Conservation (phyloP, 441 rosid genomes). For the Bruguiera hainesii region DNA sequence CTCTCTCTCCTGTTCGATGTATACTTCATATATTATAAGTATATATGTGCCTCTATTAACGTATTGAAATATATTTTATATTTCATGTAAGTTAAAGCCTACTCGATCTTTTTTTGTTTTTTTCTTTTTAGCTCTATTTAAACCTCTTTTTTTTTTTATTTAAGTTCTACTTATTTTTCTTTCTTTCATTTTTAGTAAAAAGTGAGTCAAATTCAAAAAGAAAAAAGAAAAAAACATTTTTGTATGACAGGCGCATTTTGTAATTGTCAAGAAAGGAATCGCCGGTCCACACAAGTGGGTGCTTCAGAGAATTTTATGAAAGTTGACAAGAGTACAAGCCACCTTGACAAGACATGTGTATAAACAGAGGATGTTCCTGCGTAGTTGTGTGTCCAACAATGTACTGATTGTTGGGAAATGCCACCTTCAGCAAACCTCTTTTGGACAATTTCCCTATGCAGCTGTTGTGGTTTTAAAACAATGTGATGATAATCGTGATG, state of each 20-base stretch:
- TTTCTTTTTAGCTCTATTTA: background rate
- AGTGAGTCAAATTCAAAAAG: too few species aligned
- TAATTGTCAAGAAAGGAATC: background rate
- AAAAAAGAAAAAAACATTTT: too few species aligned
- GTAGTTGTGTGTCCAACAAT: too few species aligned
- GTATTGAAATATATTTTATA: background rate
- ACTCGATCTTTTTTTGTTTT: background rate
- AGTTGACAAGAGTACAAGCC: background rate
- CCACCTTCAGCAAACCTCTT: too few species aligned
- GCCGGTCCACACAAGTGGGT: constrained; percentile 4
- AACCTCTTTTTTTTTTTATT: too few species aligned
- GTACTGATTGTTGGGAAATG: too few species aligned
- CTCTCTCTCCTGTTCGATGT: background rate
- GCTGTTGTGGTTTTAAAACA: too few species aligned
- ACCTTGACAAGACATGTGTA: background rate
- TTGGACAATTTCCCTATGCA: too few species aligned
- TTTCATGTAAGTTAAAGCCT: background rate
- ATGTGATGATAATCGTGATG: too few species aligned
- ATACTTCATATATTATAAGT: background rate
- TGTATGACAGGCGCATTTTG: background rate
- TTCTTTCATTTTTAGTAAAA: background rate
- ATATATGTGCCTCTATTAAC: background rate
- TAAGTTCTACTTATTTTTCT: too few species aligned
- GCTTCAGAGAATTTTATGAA: background rate
- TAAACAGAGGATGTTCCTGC: too few species aligned